Conservation (phyloP, 1,139 yeast genomes). For the Protomyces gravidus region DNA sequence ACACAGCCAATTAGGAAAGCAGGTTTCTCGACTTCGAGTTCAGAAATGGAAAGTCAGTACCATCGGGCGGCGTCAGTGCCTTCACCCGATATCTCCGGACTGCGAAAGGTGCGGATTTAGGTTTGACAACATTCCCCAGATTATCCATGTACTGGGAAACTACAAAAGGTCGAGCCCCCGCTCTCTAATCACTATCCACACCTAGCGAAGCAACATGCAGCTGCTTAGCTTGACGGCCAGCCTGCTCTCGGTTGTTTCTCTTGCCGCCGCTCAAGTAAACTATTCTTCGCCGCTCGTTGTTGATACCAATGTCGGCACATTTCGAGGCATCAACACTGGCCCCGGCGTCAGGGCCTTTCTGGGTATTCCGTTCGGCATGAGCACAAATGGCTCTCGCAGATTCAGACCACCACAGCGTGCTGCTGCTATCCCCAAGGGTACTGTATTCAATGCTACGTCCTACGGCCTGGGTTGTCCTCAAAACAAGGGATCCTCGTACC, state of each 20-base stretch:
- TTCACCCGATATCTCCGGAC: too few species aligned
- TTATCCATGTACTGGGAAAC: too few species aligned
- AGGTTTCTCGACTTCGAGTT: too few species aligned
- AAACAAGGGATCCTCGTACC: conserved; percentile 10
- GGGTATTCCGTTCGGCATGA: conserved; percentile 16
- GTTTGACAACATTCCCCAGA: too few species aligned
- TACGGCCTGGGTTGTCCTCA: conserved; percentile 22
- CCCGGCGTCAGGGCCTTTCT: conserved; percentile 16
- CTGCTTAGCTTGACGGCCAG: not conserved
- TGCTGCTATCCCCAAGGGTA: not conserved
- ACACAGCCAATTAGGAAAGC: too few species aligned
- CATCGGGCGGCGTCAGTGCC: too few species aligned
- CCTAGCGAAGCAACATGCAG: not conserved
- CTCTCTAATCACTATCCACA: too few species aligned
- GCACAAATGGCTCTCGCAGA: conserved; percentile 13
- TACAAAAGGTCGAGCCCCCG: too few species aligned
- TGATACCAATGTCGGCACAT: conserved; percentile 18
- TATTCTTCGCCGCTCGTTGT: conserved; percentile 4
- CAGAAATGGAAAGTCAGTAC: too few species aligned
- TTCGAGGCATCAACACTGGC: not conserved
- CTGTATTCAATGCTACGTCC: conserved; percentile 15
- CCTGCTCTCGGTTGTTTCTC: not conserved
- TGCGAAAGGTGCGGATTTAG: too few species aligned
- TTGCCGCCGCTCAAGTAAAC: not conserved
- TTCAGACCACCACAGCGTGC: conserved; percentile 26